Percentiles rank a stretch among this genome's conserved stretches.
These are phyloP conservation scores for Ilex paraguariensis DNA, from an alignment of 305 asterid genomes.

Conservation along the genomic window DNA sequence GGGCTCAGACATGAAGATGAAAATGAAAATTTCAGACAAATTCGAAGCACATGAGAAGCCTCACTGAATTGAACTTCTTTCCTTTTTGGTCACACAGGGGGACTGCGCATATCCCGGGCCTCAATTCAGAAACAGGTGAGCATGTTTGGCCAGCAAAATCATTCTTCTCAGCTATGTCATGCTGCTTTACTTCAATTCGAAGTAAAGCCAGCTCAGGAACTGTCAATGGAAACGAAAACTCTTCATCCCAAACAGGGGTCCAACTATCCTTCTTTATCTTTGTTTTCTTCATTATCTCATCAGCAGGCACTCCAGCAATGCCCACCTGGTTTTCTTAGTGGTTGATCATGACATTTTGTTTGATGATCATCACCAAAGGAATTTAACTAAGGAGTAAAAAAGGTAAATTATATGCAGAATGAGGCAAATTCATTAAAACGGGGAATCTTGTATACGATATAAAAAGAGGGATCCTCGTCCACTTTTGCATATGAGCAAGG, in stretches of 20 bases:
- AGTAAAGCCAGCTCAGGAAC: conserved; percentile 80
- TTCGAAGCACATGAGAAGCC: conserved; percentile 70
- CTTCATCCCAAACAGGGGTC: conserved; percentile 80
- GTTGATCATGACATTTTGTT: too few species aligned
- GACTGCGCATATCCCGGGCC: conserved; percentile 65
- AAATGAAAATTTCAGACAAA: conserved; percentile 22
- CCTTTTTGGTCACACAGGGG: conserved; percentile 60
- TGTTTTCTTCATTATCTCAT: conserved; percentile 58
- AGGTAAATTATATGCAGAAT: too few species aligned
- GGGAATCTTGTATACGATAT: too few species aligned
- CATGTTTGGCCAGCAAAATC: conserved; percentile 87
- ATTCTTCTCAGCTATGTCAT: conserved; percentile 71
- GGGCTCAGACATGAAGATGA: neutral
- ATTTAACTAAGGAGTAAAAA: too few species aligned
- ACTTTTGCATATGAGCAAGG: too few species aligned
- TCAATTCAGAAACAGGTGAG: conserved; percentile 60
- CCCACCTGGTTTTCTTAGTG: conserved; percentile 46
- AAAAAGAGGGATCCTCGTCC: too few species aligned
- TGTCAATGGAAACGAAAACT: conserved; percentile 63
- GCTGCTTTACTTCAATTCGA: conserved; percentile 71
- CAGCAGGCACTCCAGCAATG: conserved; percentile 72
- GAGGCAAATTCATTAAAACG: too few species aligned
- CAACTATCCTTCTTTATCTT: conserved; percentile 53
- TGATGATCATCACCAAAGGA: neutral
- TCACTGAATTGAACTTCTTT: conserved; percentile 38